Percentiles rank a stretch among this genome's conserved stretches.
Conservation (phyloP, 164 flowering plant species). For the Houttuynia cordata region DNA sequence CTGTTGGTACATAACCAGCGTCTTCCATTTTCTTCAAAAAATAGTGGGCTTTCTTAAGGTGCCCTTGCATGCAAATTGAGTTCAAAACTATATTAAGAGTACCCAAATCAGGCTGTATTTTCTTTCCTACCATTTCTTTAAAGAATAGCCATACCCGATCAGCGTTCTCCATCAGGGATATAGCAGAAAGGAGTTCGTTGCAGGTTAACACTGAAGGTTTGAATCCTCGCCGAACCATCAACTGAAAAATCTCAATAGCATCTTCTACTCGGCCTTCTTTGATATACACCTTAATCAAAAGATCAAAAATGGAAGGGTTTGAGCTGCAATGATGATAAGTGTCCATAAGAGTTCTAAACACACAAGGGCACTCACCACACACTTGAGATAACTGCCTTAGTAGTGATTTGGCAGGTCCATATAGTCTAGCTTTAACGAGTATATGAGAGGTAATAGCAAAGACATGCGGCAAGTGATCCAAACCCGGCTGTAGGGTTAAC, state of each 20-base stretch:
- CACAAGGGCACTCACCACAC: constrained; percentile 26
- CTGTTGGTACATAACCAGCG: constrained; percentile 46
- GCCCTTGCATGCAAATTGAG: constrained; percentile 51
- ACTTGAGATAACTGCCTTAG: constrained; percentile 26
- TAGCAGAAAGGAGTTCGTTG: constrained; percentile 44
- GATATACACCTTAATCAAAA: constrained; percentile 55
- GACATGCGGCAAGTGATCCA: constrained; percentile 32
- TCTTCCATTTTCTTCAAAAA: constrained; percentile 65
- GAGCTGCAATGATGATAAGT: constrained; percentile 67
- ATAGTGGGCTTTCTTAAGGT: constrained; percentile 51
- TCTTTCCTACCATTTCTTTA: constrained; percentile 43
- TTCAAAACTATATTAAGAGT: constrained; percentile 62
- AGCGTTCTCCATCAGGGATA: constrained; percentile 21
- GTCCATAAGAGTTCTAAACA: constrained; percentile 55
- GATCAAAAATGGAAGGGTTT: constrained; percentile 72
- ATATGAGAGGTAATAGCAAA: constrained; percentile 53
- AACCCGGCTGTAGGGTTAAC: constrained; percentile 55
- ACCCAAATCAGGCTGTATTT: constrained; percentile 50
- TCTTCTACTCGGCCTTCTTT: constrained; percentile 33
- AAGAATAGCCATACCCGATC: constrained; percentile 51
- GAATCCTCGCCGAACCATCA: constrained; percentile 50
- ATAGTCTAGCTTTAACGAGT: constrained; percentile 61
- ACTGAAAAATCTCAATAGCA: constrained; percentile 36
- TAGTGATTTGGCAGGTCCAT: constrained; percentile 42
- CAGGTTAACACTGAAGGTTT: constrained; percentile 61